phyloP scores from a whole-genome alignment of 768 basidiomycete species.

The Lyophyllum semitale region DNA sequence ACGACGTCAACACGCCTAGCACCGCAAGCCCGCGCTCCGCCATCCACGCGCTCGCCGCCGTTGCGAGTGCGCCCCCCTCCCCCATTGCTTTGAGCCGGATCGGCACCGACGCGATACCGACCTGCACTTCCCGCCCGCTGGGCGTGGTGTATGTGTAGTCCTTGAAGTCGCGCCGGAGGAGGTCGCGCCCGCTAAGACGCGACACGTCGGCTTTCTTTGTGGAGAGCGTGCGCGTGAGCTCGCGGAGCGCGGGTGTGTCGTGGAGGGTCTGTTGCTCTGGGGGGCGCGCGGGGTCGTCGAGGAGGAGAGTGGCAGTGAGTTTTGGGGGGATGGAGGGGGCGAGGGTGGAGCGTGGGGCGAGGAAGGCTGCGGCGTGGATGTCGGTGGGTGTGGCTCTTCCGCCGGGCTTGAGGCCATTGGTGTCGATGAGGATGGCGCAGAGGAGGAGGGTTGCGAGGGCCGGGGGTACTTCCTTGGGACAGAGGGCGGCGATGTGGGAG shows the following conservation, averaged over 20 bases:
- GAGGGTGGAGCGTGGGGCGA: conserved; percentile 60
- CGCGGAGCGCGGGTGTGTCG: conserved; percentile 44
- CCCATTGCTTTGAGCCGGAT: conserved; percentile 62
- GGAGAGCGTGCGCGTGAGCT: conserved; percentile 48
- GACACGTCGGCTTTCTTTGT: conserved; percentile 69
- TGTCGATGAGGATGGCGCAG: conserved; percentile 85
- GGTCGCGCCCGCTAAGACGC: conserved; percentile 68
- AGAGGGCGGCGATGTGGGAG: conserved; percentile 49
- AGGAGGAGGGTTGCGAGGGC: conserved; percentile 81
- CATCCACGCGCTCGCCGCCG: conserved; percentile 59
- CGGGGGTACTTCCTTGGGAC: conserved; percentile 44
- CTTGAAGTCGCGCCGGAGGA: conserved; percentile 95
- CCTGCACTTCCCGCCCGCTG: conserved; percentile 45
- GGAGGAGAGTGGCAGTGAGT: conserved; percentile 10
- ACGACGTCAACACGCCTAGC: conserved; percentile 82
- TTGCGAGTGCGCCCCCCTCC: conserved; percentile 40
- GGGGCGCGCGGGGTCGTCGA: conserved; percentile 10
- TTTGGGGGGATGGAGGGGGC: conserved; percentile 26
- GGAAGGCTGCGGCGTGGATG: conserved; percentile 58
- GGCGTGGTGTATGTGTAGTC: conserved; percentile 57
- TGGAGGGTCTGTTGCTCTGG: conserved; percentile 30
- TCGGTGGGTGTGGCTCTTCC: conserved; percentile 79
- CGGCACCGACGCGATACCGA: conserved; percentile 85
- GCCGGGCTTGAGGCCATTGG: conserved; percentile 70
- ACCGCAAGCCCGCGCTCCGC: conserved; percentile 60